A percentile compares a stretch with the other conserved stretches of the same genome.
phyloP scores from a whole-genome alignment of 208 protist genomes.

The Leptomonas seymouri region DNA sequence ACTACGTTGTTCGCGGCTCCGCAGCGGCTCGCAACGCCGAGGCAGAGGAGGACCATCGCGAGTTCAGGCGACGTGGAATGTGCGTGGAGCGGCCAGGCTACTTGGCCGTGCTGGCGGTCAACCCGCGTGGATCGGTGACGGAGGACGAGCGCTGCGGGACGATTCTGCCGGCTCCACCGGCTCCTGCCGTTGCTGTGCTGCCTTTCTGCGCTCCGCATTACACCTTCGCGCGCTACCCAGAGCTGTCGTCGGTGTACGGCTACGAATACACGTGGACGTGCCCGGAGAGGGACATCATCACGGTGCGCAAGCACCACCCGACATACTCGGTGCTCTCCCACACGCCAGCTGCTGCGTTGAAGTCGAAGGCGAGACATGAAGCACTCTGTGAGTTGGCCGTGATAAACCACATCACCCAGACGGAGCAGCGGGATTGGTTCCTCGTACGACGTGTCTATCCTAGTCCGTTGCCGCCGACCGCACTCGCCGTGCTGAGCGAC shows the following conservation, averaged over 20 bases:
- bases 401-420: constrained; percentile 67
- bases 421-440: constrained; percentile 59
- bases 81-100: constrained; percentile 41
- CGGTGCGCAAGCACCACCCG: constrained; percentile 39
- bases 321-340: constrained; percentile 61
- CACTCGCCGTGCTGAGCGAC: constrained; percentile 64
- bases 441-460: constrained; percentile 70
- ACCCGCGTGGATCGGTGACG: constrained; percentile 51
- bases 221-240: constrained; percentile 76
- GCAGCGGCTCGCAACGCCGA: constrained; percentile 15
- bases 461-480: constrained; percentile 27
- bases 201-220: constrained; percentile 71
- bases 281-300: constrained; percentile 35
- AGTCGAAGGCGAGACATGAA: constrained; percentile 26
- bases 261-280: constrained; percentile 79
- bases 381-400: constrained; percentile 67
- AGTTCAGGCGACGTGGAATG: constrained; percentile 73
- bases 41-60: constrained; percentile 39
- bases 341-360: no score
- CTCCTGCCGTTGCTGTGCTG: constrained; percentile 66
- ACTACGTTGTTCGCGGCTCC: constrained; percentile 47
- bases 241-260: constrained; percentile 58
- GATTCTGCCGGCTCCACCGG: constrained; percentile 32
- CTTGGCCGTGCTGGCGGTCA: constrained; percentile 64
- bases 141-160: constrained; percentile 49